Evolutionary conservation across 495 filamentous ascomycete species (phyloP), one percentile per base, ranked within the genome.

Genomic region (Aspergillus nanangensis): DNA sequence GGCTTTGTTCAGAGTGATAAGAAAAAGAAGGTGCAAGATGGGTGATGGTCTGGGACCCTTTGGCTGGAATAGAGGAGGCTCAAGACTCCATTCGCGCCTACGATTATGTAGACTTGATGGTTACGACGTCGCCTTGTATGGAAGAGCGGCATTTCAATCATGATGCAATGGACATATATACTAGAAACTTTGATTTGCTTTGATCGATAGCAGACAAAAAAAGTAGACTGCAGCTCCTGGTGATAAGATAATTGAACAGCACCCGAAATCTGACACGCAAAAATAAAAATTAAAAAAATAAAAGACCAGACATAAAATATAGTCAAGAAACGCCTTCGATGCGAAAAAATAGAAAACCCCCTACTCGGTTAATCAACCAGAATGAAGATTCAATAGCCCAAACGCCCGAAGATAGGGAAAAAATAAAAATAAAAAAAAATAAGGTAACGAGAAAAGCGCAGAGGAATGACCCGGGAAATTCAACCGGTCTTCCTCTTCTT

Each of bases 401-500:
- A 29, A 29, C 25, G 25, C n/a, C 25, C 25, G 11, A 29, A 29
- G 7, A 29, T 11, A 29, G 11, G 25, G 7, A 29, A 29, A 24
- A 29, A 37, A 24, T 5, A 29, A 42, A n/a, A 35, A 29, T 25
- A 45, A 38, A 32, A n/a, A 29, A 15, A 20, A 41, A 29, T 8
- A 23, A 3, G 33, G 10, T 7, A 47, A 15, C 14, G 34, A 42
- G 1, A 4, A 31, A 21, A 39, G 20, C 8, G 21, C n/a, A 37
- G 42, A 8, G 15, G 18, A 13, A 41, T 11, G 25, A 29, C 5
- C 5, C 25, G 25, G 11, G 24, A 36, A 24, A 41, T 3, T 56
- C 45, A 64, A 3, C 49, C 52, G n/a, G 49, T 61, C 56, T 70
- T 74, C 40, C 69, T 59, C 56, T 69, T 74, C 64, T 72, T 72